Base-by-base conservation (phyloP, 768 basidiomycete species). In the Phaffia tasmanica region DNA sequence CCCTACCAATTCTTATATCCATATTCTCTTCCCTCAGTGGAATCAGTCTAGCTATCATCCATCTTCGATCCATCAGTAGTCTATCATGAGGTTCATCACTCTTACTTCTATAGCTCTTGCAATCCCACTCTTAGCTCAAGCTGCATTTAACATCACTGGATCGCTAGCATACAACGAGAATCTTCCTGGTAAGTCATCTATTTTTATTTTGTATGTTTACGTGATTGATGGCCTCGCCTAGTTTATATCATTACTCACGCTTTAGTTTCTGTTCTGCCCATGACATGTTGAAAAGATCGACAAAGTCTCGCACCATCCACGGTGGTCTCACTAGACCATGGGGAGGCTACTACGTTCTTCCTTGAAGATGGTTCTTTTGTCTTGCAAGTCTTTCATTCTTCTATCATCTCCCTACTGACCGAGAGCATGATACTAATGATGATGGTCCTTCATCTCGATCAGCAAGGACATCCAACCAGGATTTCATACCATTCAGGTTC, bases 401-500 rank as follows among this genome's bases (percentile, higher is more conserved):
- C 25, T 47, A 59, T 35, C n/a, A 42, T 42, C 6, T 42, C 35
- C 35, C 11, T 42, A 49, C 16, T 27, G n/a, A 48, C 35, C 35
- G 35, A 46, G 46, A 29, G 32, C 21, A 18, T 27, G 27, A 48
- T 47, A 42, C 42, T 61, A n/a, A 61, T 49, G 46, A 47, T 1
- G 19, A n/a, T 14, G 7, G 15, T 42, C 46, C 35, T n/a, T 25
- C 59, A 14, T 21, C 29, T 29, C 59, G 7, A 15, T 48, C 61
- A 62, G 61, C 25, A 8, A 48, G 18, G 61, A 62, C 18, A 51
- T 62, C 1, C 49, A 62, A 16, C 61, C 61, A 30, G 61, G 61
- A 50, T 29, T 62, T 11, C 61, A 62, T 21, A 62, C 61, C 14
- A 27, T 62, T 2, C 61, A 62, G 16, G 61, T 62, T 23, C 61